Base-by-base conservation (phyloP, 148 eudicot species). In the Rhododendron ovatum region DNA sequence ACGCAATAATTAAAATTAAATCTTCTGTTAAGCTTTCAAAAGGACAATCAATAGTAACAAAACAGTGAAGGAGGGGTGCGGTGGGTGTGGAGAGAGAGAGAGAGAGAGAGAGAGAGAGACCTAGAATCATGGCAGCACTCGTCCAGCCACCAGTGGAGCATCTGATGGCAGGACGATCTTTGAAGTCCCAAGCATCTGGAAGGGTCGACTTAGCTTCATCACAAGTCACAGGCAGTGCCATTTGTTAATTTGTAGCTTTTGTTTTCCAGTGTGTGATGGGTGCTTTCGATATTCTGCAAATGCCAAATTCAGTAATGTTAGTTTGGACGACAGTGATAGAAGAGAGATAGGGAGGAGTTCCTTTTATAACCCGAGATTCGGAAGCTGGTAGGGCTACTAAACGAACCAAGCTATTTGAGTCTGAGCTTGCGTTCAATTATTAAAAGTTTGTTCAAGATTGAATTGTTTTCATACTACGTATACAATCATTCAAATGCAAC, bases 111-210 rank as follows among this genome's bases (percentile, higher is more conserved):
- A 74, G 79, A 74, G 39, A 82, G 28, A 18, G 13, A 96, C 98
- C 99, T 69, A 96, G 88, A 87, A 95, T 95, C 96, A 92, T 93
- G 90, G 98, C 96, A 82, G 98, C 94, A 55, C 93, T 90, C 53
- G 90, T 57, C 98, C 98, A 95, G 76, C 99, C 98, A 45, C 99
- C 99, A 57, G 95, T 91, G 78, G 91, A 83, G 86, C 91, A 88
- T 48, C 93, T 91, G 55, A 69, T 73, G 47, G 98, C 93, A 7
- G 93, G 96, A 47, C 88, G 91, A 76, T 98, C 98, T 83, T 92
- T 95, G 91, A 91, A 94, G 90, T 96, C 98, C 93, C 93, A 96
- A 84, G 98, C 98, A 88, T 96, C 98, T 3, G 87, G 89, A 79
- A 96, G 89, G 28, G 91, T 89, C 61, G 28, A 65, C 71, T 92